Evolutionary conservation across 2,329 filamentous ascomycete species (phyloP).

Genomic region (Talaromyces funiculosus): DNA sequence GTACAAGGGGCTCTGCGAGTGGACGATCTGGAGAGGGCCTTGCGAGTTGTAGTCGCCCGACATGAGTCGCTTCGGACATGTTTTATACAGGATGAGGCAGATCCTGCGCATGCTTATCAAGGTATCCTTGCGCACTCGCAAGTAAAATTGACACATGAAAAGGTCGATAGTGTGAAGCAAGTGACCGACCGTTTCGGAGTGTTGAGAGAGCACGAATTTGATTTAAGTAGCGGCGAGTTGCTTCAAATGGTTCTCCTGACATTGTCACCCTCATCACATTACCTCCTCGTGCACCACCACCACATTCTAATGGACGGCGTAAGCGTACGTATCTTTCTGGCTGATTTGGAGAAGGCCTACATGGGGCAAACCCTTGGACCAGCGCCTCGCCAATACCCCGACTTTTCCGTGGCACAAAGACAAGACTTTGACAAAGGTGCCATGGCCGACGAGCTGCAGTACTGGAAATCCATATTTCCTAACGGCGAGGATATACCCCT

Average conservation of each 20-base stretch:
- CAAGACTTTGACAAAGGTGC: no score
- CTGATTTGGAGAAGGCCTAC: constrained; percentile 14
- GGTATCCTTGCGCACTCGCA: constrained; percentile 17
- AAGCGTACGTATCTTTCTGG: constrained; percentile 34
- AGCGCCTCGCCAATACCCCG: constrained; percentile 34
- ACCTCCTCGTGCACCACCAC: constrained; percentile 42
- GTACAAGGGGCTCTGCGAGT: constrained; percentile 28
- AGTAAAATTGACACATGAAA: no score
- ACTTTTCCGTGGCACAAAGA: no score
- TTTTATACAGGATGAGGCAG: constrained; percentile 16
- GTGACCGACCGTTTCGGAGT: no score
- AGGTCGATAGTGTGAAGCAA: no score
- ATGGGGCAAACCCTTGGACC: constrained; percentile 26
- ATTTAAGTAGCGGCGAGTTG: constrained; percentile 29
- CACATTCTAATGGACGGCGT: constrained; percentile 48
- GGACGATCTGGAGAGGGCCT: constrained; percentile 23
- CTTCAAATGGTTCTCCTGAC: constrained; percentile 37
- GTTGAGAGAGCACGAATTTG: no score
- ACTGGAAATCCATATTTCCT: no score
- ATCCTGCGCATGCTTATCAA: constrained; percentile 21
- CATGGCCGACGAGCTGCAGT: no score
- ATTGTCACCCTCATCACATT: constrained; percentile 22
- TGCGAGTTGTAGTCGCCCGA: constrained; percentile 21
- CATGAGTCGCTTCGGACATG: constrained; percentile 26
- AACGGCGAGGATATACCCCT: no score